phyloP scores from a whole-genome alignment of 2,329 filamentous ascomycete species.

The Penicillium occitanis region DNA sequence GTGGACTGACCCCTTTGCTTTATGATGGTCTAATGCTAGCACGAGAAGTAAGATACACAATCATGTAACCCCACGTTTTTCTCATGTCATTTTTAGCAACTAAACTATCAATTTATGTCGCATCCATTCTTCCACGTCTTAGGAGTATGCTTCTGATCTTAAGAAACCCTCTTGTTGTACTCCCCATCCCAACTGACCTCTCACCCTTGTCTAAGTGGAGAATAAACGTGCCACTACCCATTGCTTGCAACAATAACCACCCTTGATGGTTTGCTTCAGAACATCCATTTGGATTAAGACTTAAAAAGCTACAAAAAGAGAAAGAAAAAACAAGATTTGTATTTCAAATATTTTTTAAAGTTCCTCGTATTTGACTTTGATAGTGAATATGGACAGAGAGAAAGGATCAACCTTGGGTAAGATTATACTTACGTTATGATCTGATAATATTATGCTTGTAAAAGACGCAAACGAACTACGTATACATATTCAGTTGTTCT shows the following conservation, averaged over 20 bases:
- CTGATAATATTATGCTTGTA: not conserved
- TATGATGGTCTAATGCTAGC: conserved; percentile 32
- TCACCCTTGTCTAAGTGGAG: not conserved
- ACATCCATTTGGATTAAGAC: not conserved
- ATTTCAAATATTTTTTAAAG: not conserved
- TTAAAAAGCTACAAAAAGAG: not conserved
- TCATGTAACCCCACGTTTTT: conserved; percentile 44
- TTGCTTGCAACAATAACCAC: not conserved
- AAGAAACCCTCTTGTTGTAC: not conserved
- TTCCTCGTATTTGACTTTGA: not conserved
- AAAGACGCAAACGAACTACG: too few relatives aligned
- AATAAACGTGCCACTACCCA: not conserved
- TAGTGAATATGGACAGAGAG: not conserved
- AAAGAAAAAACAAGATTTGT: not conserved
- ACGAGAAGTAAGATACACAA: conserved; percentile 51
- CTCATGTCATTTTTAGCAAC: conserved; percentile 21
- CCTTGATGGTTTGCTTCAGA: not conserved
- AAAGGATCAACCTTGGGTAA: not conserved
- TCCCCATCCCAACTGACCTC: too few relatives aligned
- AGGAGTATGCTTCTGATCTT: not conserved
- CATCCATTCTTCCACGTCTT: conserved; percentile 40
- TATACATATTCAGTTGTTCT: not conserved
- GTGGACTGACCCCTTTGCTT: conserved; percentile 25
- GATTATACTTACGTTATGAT: not conserved
- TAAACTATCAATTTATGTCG: conserved; percentile 36